Conservation (phyloP, 2,329 filamentous ascomycete species). For the Eurotiales sp. region DNA sequence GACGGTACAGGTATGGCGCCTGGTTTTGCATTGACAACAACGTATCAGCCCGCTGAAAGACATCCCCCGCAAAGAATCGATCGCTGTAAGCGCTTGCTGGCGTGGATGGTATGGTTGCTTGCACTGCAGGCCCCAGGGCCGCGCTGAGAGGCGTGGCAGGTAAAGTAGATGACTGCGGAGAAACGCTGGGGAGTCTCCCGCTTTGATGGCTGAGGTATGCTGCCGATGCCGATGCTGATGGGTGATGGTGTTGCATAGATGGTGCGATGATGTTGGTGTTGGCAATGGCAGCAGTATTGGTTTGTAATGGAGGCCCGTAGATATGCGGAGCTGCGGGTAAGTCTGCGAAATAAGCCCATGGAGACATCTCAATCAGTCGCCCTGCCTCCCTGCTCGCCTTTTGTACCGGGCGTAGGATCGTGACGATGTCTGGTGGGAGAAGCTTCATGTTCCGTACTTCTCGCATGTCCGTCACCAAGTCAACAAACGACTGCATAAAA, state of each 20-base stretch:
- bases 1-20: conserved; percentile 39
- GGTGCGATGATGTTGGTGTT: background rate
- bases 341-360: conserved; percentile 56
- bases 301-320: conserved; percentile 35
- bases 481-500: conserved; percentile 48
- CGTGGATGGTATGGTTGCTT: conserved; percentile 75
- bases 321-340: conserved; percentile 31
- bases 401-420: conserved; percentile 75
- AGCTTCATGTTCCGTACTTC: conserved; percentile 46
- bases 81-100: conserved; percentile 47
- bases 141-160: conserved; percentile 88
- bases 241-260: conserved; percentile 26
- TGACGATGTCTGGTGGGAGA: conserved; percentile 63
- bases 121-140: conserved; percentile 81
- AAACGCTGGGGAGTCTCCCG: conserved; percentile 19
- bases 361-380: conserved; percentile 64
- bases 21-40: conserved; percentile 43
- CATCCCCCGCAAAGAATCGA: conserved; percentile 47
- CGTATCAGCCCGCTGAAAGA: conserved; percentile 48
- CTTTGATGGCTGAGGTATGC: conserved; percentile 9
- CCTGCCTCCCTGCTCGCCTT: conserved; percentile 77
- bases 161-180: conserved; percentile 54
- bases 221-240: conserved; percentile 21
- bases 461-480: conserved; percentile 46
- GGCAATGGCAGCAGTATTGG: conserved; percentile 18